Base-by-base conservation (phyloP, 129 eudicot genomes). In the Silybum marianum region DNA sequence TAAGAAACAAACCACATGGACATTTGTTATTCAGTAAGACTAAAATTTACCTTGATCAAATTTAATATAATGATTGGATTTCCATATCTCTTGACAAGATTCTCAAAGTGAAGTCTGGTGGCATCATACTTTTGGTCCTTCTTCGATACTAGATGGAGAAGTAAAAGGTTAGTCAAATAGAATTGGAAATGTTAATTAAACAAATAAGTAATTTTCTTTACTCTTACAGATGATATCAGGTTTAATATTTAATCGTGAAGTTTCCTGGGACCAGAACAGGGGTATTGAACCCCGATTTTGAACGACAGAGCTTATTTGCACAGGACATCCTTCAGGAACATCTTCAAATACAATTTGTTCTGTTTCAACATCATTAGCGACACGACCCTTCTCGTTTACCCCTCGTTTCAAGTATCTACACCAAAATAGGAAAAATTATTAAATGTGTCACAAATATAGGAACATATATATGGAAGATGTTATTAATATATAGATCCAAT, bases 241-340 rank as follows among this genome's bases (percentile, higher is more conserved):
- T 73, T 86, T 93, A 24, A 96, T 90, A 86, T 91, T 91, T 84
- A 93, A 87, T 70, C 95, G 75, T 54, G 98, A 93, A 79, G 99
- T 96, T 80, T 96, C 99, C 75, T 96, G 99, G n/a, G 99, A 96
- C 99, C 99, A 96, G 78, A 96, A 91, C 78, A 96, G 87, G 38
- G 99, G 98, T 82, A 96, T 96, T 39, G 99, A 96, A 79, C 99
- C 99, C 74, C 99, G 88, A 85, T 86, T 91, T 85, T 96, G 99
- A 84, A 96, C 99, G 74, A 93, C 95, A 48, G 99, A 91, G 77
- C 89, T 93, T 74, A 96, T 93, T 75, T 87, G 93, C 46, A 81
- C 78, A 5, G 89, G 77, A 71, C 75, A 79, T 84, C 90, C 92
- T 78, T 86, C 91, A 70, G 89, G 85, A 46, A 83, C 91, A 84